Base-by-base conservation (phyloP, 2,329 filamentous ascomycete species). In the Aspergillus fructus region DNA sequence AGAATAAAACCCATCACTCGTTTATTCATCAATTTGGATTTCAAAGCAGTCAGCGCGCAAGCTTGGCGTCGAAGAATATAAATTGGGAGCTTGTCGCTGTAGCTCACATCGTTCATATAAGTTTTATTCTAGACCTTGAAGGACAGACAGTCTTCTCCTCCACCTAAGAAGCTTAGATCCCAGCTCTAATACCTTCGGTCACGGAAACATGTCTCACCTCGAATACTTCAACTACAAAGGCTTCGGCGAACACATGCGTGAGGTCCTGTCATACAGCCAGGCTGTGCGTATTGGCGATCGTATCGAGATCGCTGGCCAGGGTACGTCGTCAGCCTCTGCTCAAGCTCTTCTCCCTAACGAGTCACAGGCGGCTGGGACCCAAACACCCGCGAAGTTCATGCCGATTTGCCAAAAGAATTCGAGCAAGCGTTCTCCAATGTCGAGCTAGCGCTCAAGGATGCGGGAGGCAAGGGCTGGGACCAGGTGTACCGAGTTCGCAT, bases 351-450 rank as follows among this genome's bases (percentile, higher is more conserved):
- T 13, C 34, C 11, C 46, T 46, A 24, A 51, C 52, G 17, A 5
- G 21, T n/a, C 19, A 40, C 23, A 78, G 68, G 74, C 65, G 65
- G 74, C 59, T 76, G 71, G 69, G 56, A 73, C 23, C 68, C 66
- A 1, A 23, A 53, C 5, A 67, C 64, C 0, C 65, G 61, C 5
- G 48, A 49, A 2, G 56, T 71, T 42, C 56, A 66, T 53, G 63
- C 62, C 2, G 75, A 80, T 11, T 69, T 80, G 39, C 74, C 76
- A 46, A 73, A 69, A 0, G 74, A 83, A 51, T 79, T 83, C 46
- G 79, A 80, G 49, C 75, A 79, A 53, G 81, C 83, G 0, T 87
- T 87, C 63, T 68, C 66, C 4, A 88, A 87, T 56, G 80, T 86
- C 9, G 82, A 87, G 1, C 65, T 76, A 6, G 72, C 67, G 27